A percentile compares a stretch with the other conserved stretches of the same genome.
Evolutionary conservation across 768 basidiomycete species (phyloP).

Genomic region (Russula emetica): DNA sequence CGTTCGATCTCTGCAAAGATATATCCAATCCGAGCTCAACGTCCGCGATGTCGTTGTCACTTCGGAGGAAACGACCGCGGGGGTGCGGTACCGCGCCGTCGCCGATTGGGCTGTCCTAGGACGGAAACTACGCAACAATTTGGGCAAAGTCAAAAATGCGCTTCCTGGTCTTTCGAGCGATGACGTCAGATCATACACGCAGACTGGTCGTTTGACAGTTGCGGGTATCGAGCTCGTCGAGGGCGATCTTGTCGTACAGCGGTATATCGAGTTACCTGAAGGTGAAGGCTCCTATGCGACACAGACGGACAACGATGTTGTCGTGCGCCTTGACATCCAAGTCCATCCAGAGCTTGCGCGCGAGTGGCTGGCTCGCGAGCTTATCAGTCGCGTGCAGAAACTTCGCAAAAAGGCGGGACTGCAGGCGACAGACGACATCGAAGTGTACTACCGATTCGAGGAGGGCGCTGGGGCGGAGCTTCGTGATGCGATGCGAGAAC

Average conservation of each 20-base stretch:
- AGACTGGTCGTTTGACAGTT: slow-evolving; percentile 72
- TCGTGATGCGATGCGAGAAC: slow-evolving; percentile 56
- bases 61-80: slow-evolving; percentile 78
- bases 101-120: slow-evolving; percentile 95
- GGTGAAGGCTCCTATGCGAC: slow-evolving; percentile 60
- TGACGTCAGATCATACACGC: slow-evolving; percentile 70
- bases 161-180: slow-evolving; percentile 79
- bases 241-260: slow-evolving; percentile 89
- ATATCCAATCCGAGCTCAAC: slow-evolving; percentile 93
- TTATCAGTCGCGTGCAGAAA: slow-evolving; percentile 92
- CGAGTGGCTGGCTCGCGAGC: slow-evolving; percentile 85
- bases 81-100: slow-evolving; percentile 84
- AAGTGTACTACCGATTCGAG: slow-evolving; percentile 80
- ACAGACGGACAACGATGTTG: slow-evolving; percentile 92
- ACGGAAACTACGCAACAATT: slow-evolving; percentile 87
- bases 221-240: slow-evolving; percentile 85
- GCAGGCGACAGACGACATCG: slow-evolving; percentile 90
- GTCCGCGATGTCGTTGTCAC: slow-evolving; percentile 87
- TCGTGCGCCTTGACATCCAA: slow-evolving; percentile 86
- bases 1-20: slow-evolving; percentile 75
- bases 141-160: slow-evolving; percentile 83
- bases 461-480: slow-evolving; percentile 62
- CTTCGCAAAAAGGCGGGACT: slow-evolving; percentile 93
- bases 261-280: slow-evolving; percentile 81
- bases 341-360: slow-evolving; percentile 80